phyloP scores from a whole-genome alignment of 2,329 filamentous ascomycete genomes.

The Exophiala mesophila region DNA sequence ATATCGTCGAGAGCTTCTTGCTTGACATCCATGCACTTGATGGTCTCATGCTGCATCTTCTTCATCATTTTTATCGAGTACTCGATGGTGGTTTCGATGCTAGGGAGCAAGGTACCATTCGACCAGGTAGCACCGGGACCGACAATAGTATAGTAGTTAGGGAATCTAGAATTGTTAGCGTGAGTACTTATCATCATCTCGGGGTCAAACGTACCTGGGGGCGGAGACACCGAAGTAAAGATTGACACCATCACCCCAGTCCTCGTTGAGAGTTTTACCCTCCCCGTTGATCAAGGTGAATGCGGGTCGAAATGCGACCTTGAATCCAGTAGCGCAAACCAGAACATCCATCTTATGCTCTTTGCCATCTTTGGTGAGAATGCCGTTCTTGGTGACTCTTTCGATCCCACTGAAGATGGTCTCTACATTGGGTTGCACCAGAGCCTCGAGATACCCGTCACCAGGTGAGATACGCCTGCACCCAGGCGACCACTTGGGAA shows the following conservation, averaged over 20 bases:
- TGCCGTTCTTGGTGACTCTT: conserved; percentile 56
- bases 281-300: conserved; percentile 4
- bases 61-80: conserved; percentile 32
- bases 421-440: conserved; percentile 56
- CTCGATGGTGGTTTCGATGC: conserved; percentile 33
- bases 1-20: conserved; percentile 18
- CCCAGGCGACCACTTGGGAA: conserved; percentile 60
- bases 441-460: conserved; percentile 62
- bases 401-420: conserved; percentile 55
- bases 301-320: conserved; percentile 33
- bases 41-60: conserved; percentile 37
- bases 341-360: conserved; percentile 32
- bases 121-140: conserved; percentile 36
- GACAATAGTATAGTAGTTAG: conserved; percentile 21
- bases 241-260: conserved; percentile 8
- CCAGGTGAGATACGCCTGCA: conserved; percentile 62
- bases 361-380: conserved; percentile 35
- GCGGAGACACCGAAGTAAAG: conserved; percentile 9
- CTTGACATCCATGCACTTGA: conserved; percentile 30
- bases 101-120: conserved; percentile 39
- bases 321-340: conserved; percentile 36
- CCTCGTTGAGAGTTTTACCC: conserved; percentile 7
- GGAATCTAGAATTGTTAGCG: conserved; percentile 22
- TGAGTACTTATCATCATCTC: no score
- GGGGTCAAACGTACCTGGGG: conserved; percentile 5